These are phyloP conservation scores for Wickerhamiella alocasiicola DNA, from an alignment of 805 yeast species.

Conservation along the genomic window DNA sequence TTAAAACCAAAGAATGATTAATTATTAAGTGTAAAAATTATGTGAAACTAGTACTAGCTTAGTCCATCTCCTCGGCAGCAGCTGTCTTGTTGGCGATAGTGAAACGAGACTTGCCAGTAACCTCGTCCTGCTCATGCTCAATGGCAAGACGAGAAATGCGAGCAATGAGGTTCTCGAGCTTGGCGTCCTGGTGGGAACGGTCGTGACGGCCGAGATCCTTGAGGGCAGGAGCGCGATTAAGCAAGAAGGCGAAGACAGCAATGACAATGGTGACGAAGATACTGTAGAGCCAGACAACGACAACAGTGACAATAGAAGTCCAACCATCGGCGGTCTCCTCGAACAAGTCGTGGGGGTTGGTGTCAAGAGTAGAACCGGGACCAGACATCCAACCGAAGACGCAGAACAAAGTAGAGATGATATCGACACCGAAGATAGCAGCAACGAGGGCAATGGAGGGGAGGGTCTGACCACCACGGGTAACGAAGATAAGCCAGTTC, in stretches of 20 bases:
- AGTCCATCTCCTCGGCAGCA: conserved; percentile 28
- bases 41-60: conserved; percentile 10
- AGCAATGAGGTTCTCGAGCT: conserved; percentile 29
- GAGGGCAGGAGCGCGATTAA: conserved; percentile 28
- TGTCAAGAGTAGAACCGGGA: conserved; percentile 24
- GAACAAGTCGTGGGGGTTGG: conserved; percentile 32
- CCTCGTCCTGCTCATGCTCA: conserved; percentile 29
- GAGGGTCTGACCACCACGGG: conserved; percentile 98
- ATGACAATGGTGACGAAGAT: conserved; percentile 90
- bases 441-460: conserved; percentile 96
- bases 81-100: conserved; percentile 26
- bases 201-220: conserved; percentile 27
- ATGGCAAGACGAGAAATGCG: conserved; percentile 29
- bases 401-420: conserved; percentile 82
- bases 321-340: conserved; percentile 59
- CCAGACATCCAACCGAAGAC: conserved; percentile 80
- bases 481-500: conserved; percentile 93
- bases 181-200: conserved; percentile 25
- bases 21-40: conserved; percentile 1
- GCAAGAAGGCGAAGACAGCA: conserved; percentile 90
- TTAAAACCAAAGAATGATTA: conserved; percentile 1
- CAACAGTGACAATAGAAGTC: conserved; percentile 90
- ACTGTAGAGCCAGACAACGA: conserved; percentile 87
- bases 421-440: conserved; percentile 84
- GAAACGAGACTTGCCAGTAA: conserved; percentile 25